Evolutionary conservation across 495 filamentous ascomycete genomes (phyloP).

Genomic region (Annulohypoxylon moriforme): DNA sequence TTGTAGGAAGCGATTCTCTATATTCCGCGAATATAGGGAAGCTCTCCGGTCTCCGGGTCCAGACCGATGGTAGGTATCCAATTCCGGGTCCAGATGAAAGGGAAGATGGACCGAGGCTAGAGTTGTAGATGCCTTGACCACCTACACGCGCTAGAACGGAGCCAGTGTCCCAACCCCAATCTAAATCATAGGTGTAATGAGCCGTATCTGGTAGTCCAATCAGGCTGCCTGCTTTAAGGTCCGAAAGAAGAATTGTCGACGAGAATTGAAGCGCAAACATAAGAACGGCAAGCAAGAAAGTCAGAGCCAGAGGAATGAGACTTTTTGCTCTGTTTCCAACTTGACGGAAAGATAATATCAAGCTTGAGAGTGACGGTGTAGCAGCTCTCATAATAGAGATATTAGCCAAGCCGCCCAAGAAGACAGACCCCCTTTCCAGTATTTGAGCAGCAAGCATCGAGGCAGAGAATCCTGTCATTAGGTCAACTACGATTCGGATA

Average conservation of each 20-base stretch:
- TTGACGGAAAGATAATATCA: background rate
- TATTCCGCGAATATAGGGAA: background rate
- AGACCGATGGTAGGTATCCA: background rate
- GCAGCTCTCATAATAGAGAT: background rate
- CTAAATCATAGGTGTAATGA: background rate
- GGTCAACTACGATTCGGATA: background rate
- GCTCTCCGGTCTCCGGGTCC: background rate
- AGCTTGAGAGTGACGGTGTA: background rate
- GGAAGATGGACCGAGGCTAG: background rate
- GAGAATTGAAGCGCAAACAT: background rate
- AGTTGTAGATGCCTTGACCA: background rate
- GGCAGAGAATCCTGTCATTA: background rate
- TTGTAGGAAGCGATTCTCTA: background rate
- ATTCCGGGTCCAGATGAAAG: background rate
- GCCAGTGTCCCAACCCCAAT: background rate
- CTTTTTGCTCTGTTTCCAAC: background rate
- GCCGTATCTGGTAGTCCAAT: background rate
- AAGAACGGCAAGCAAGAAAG: background rate
- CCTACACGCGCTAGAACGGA: background rate
- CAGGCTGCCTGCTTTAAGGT: background rate
- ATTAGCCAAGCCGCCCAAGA: background rate
- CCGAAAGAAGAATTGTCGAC: background rate
- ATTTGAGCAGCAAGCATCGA: conserved; percentile 1
- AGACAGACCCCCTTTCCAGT: background rate
- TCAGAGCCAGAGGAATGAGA: background rate